Evolutionary conservation across 352 stramenopile genomes (phyloP), one percentile per base, ranked within the genome.

Genomic region (Peronosclerospora sorghi): DNA sequence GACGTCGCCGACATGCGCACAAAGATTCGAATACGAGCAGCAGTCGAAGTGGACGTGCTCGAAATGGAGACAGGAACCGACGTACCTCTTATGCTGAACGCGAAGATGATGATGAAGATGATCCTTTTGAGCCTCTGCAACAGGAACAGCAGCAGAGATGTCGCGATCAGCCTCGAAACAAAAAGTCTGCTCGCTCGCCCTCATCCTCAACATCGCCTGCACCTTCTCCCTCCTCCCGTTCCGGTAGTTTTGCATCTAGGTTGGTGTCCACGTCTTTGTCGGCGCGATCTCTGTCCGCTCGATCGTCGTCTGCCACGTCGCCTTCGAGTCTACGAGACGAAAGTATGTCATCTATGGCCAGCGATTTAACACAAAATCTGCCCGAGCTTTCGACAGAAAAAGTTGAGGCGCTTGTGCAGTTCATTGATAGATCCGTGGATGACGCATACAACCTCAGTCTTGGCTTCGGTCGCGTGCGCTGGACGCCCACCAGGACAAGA

Each of bases 361-460:
- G 51, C 18, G 47, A 59, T 29, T 32, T 61, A 36, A 32, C 32
- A 20, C 43, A 49, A 28, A 30, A 45, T 17, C 55, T 68, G 14
- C 62, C 48, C 0, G 60, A 72, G 30, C 56, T 82, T 24, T 62
- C 63, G 10, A n/a, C 47, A 19, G 67, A 77, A 9, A 49, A 54
- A 9, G 19, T 54, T 5, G 46, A 71, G 20, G 65, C 64, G 35
- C 67, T 85, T 24, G 70, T 83, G 8, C 65, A 86, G 41, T 83
- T 86, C 56, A 75, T 86, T 29, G 78, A 90, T 61, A 62, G 54
- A 23, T 78, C 74, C 4, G 73, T 90, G 19, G 75, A 86, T 51
- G 73, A 86, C 53, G 78, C 78, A 17, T 84, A 87, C 56, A 84
- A 84, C 32, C 56, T 90, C 23, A 86, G 73, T 44, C 69, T 86